Percentiles rank a stretch among this genome's conserved stretches.
These are phyloP conservation scores for Aspergillus novofumigatus DNA, from an alignment of 2,329 filamentous ascomycete genomes.

Conservation along the genomic window DNA sequence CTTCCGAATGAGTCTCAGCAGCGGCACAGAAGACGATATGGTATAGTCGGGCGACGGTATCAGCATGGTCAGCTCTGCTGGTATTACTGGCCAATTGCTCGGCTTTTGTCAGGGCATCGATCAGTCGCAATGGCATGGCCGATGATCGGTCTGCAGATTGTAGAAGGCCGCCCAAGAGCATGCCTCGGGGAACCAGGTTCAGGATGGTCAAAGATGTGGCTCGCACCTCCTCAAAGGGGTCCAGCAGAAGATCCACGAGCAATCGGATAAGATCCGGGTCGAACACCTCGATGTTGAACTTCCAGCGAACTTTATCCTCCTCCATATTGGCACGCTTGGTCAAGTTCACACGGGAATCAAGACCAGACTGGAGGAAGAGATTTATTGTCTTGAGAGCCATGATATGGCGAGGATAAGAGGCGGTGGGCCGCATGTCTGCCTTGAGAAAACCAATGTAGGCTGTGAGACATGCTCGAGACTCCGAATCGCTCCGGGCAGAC, in stretches of 20 bases:
- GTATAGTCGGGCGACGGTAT: conserved; percentile 77
- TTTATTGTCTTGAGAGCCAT: conserved; percentile 69
- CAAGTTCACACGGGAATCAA: conserved; percentile 49
- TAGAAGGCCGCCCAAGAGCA: conserved; percentile 18
- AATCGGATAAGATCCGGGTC: conserved; percentile 43
- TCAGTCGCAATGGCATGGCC: conserved; percentile 22
- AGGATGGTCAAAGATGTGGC: conserved; percentile 49
- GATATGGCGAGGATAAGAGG: conserved; percentile 87
- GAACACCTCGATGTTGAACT: conserved; percentile 45
- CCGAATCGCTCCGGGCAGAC: conserved; percentile 50
- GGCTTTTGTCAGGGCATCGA: conserved; percentile 30
- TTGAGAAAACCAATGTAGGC: conserved; percentile 73
- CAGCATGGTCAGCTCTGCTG: conserved; percentile 84
- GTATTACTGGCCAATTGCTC: conserved; percentile 50
- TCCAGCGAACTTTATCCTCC: conserved; percentile 48
- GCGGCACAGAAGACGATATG: conserved; percentile 64
- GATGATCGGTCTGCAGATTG: conserved; percentile 15
- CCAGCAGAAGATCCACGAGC: conserved; percentile 74
- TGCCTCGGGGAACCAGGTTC: conserved; percentile 30
- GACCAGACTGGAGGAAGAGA: conserved; percentile 64
- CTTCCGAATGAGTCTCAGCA: conserved; percentile 26
- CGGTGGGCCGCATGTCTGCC: conserved; percentile 70
- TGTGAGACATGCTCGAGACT: conserved; percentile 54
- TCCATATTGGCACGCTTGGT: conserved; percentile 45
- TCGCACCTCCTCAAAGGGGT: conserved; percentile 91